Percentiles rank a stretch among this genome's conserved stretches.
phyloP scores from a whole-genome alignment of 495 filamentous ascomycete genomes.

The Daldinia bambusicola region DNA sequence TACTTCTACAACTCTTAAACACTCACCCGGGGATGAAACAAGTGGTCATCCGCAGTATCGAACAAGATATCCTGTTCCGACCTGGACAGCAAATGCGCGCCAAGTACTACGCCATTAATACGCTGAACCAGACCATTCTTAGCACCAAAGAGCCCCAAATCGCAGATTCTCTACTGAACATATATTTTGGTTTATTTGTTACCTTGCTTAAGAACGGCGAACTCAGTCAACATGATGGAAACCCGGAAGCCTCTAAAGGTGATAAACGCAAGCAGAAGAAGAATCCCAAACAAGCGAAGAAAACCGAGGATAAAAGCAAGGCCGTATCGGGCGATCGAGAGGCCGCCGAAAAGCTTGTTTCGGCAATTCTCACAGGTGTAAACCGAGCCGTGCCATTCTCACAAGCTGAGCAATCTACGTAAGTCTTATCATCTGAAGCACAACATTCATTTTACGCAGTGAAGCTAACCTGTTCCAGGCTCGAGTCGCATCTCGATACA shows the following conservation, averaged over 20 bases:
- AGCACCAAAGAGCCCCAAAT: constrained; percentile 82
- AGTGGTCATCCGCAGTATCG: constrained; percentile 82
- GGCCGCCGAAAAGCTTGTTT: constrained; percentile 86
- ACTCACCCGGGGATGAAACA: constrained; percentile 93
- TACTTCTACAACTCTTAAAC: constrained; percentile 87
- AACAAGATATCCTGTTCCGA: constrained; percentile 86
- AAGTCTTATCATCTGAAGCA: constrained; percentile 49
- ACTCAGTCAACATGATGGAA: constrained; percentile 44
- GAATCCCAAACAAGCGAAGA: constrained; percentile 40
- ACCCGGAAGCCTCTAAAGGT: constrained; percentile 34
- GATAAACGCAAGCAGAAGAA: constrained; percentile 46
- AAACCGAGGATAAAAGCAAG: constrained; percentile 39
- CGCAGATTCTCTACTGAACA: constrained; percentile 81
- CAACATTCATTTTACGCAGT: constrained; percentile 6
- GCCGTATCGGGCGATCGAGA: constrained; percentile 54
- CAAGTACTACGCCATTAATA: constrained; percentile 95
- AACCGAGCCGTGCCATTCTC: constrained; percentile 96
- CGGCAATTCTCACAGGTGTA: constrained; percentile 89
- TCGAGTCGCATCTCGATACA: constrained; percentile 90
- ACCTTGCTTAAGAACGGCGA: constrained; percentile 71
- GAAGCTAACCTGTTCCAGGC: constrained; percentile 54
- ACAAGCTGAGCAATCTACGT: constrained; percentile 77
- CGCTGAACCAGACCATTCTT: constrained; percentile 93
- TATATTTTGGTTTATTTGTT: constrained; percentile 91
- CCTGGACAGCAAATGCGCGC: constrained; percentile 87